Conservation (phyloP, 129 eudicot species). For the Kitagawia praeruptora region DNA sequence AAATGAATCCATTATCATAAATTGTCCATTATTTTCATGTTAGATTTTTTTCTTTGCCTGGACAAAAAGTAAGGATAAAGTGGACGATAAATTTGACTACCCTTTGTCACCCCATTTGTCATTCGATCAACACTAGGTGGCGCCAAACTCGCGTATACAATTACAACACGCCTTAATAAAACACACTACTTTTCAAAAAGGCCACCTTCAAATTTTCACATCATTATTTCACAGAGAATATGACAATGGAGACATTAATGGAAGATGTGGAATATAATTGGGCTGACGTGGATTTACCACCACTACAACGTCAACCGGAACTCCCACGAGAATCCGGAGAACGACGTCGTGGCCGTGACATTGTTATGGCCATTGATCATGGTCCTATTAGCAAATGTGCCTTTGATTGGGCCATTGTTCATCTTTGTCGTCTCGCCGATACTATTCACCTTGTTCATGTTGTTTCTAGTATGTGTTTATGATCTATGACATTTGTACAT, state of each 20-base stretch:
- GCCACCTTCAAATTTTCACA: background rate
- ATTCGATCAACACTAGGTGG: background rate
- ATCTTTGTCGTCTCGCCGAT: slow-evolving; percentile 80
- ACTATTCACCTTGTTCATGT: slow-evolving; percentile 71
- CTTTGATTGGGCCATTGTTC: slow-evolving; percentile 78
- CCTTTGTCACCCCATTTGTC: background rate
- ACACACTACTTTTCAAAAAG: background rate
- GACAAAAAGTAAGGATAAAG: too few relatives aligned
- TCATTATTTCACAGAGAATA: background rate
- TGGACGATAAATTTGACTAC: background rate
- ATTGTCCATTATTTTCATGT: too few relatives aligned
- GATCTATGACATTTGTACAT: background rate
- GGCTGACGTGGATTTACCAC: slow-evolving; percentile 43
- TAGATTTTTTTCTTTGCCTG: too few relatives aligned
- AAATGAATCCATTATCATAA: too few relatives aligned
- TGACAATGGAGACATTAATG: slow-evolving; percentile 43
- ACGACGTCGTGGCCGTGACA: slow-evolving; percentile 66
- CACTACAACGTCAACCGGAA: slow-evolving; percentile 31
- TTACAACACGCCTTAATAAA: background rate
- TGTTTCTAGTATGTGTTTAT: slow-evolving; percentile 42
- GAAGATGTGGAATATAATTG: slow-evolving; percentile 79
- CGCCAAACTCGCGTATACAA: background rate
- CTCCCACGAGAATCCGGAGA: slow-evolving; percentile 50
- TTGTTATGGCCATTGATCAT: slow-evolving; percentile 75
- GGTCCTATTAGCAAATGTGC: slow-evolving; percentile 91